Conservation (phyloP, 1,284 basidiomycete species). For the Leccinum pallidistipes region DNA sequence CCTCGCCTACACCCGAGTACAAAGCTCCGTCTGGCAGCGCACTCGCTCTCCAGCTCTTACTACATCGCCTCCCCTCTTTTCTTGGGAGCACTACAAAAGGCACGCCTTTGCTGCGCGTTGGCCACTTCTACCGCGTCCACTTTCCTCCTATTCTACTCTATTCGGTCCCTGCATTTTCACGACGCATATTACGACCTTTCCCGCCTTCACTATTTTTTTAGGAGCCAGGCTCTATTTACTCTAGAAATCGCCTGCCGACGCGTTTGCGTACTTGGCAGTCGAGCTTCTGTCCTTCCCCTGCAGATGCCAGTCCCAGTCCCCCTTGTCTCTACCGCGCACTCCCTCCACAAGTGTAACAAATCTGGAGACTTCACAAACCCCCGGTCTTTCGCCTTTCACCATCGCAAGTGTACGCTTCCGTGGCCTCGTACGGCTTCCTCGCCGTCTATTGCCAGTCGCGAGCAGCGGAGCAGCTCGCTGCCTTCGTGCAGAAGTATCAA, state of each 20-base stretch:
- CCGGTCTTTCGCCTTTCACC: constrained; percentile 46
- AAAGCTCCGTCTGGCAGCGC: constrained; percentile 16
- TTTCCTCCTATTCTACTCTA: constrained; percentile 34
- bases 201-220: constrained; percentile 36
- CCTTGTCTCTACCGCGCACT: constrained; percentile 55
- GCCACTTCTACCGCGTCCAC: constrained; percentile 50
- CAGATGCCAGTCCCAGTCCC: constrained; percentile 86
- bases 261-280: constrained; percentile 42
- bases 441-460: constrained; percentile 60
- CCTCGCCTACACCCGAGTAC: constrained; percentile 24
- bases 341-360: constrained; percentile 55
- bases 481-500: constrained; percentile 69
- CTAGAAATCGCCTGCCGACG: constrained; percentile 41
- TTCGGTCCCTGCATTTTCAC: constrained; percentile 53
- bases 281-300: constrained; percentile 39
- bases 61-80: constrained; percentile 32
- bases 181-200: constrained; percentile 45
- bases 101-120: constrained; percentile 90
- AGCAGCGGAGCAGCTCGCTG: constrained; percentile 70
- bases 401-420: constrained; percentile 56
- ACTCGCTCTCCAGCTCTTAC: constrained; percentile 37
- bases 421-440: constrained; percentile 58
- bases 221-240: constrained; percentile 31
- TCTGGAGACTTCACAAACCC: constrained; percentile 42
- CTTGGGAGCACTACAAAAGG: constrained; percentile 56